Percentiles rank a stretch among this genome's conserved stretches.
These are phyloP conservation scores for Styphnolobium japonicum DNA, from an alignment of 306 rosid species.

Conservation along the genomic window DNA sequence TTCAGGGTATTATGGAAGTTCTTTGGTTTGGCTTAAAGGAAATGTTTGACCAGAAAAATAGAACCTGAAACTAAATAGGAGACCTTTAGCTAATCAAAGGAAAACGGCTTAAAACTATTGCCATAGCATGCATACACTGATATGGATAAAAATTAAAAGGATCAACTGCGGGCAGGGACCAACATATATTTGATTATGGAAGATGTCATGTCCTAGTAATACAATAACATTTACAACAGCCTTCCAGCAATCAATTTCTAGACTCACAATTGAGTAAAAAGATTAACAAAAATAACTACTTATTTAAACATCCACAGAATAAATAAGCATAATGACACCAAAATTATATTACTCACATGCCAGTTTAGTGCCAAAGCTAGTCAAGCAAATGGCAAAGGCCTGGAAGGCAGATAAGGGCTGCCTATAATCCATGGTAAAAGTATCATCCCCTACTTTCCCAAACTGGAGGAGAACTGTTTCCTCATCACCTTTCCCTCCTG, in stretches of 20 bases:
- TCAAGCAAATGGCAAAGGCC: slow-evolving; percentile 95
- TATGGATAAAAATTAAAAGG: neutral
- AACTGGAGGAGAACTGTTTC: slow-evolving; percentile 91
- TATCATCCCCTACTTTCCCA: slow-evolving; percentile 92
- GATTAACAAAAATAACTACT: slow-evolving; percentile 23
- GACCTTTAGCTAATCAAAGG: no score
- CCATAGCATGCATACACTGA: no score
- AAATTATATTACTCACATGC: slow-evolving; percentile 75
- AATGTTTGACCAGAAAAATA: no score
- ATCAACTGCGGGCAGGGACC: neutral
- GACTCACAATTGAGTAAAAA: slow-evolving; percentile 17
- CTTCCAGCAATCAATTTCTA: slow-evolving; percentile 29
- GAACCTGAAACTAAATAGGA: no score
- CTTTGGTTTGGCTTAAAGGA: no score
- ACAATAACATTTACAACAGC: slow-evolving; percentile 46
- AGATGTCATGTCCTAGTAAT: slow-evolving; percentile 32
- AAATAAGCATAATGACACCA: slow-evolving; percentile 32
- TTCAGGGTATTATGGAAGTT: no score
- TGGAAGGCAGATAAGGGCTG: slow-evolving; percentile 95
- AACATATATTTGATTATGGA: slow-evolving; percentile 11
- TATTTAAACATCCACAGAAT: slow-evolving; percentile 39
- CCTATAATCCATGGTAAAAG: slow-evolving; percentile 94
- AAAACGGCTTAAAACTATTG: no score
- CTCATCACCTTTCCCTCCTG: slow-evolving; percentile 88
- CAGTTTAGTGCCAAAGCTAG: slow-evolving; percentile 97